Percentiles rank a stretch among this genome's conserved stretches.
phyloP scores from a whole-genome alignment of 1,139 yeast species.

The Geotrichum carabidarum region DNA sequence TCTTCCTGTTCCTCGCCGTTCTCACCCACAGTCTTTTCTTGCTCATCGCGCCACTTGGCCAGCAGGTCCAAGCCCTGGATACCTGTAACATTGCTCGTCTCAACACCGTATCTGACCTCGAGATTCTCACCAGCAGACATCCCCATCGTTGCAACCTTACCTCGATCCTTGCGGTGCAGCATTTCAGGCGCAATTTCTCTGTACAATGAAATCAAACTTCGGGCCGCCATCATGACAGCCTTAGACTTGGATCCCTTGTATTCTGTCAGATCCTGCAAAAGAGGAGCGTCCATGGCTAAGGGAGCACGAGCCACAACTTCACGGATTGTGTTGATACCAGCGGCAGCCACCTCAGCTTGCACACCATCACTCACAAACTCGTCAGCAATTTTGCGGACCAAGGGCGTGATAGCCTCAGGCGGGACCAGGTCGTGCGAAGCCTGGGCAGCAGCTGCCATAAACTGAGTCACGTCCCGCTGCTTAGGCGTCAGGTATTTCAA shows the following conservation, averaged over 20 bases:
- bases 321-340: conserved; percentile 91
- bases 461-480: conserved; percentile 88
- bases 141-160: conserved; percentile 82
- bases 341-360: conserved; percentile 95
- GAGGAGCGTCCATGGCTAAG: conserved; percentile 77
- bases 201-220: conserved; percentile 77
- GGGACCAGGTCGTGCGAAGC: conserved; percentile 96
- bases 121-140: conserved; percentile 47
- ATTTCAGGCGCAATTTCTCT: conserved; percentile 96
- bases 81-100: conserved; percentile 38
- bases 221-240: conserved; percentile 90
- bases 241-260: conserved; percentile 91
- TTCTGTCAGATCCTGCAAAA: conserved; percentile 82
- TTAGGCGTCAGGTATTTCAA: conserved; percentile 88
- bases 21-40: conserved; percentile 43
- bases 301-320: conserved; percentile 93
- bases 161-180: conserved; percentile 85
- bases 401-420: conserved; percentile 75
- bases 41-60: conserved; percentile 80
- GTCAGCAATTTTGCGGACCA: conserved; percentile 88
- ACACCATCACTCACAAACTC: conserved; percentile 98
- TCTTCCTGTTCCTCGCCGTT: conserved; percentile 43
- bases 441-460: conserved; percentile 95
- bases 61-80: conserved; percentile 88
- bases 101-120: conserved; percentile 55